Evolutionary conservation across 345 rosid species (phyloP).

Genomic region (Lepidium didymum): DNA sequence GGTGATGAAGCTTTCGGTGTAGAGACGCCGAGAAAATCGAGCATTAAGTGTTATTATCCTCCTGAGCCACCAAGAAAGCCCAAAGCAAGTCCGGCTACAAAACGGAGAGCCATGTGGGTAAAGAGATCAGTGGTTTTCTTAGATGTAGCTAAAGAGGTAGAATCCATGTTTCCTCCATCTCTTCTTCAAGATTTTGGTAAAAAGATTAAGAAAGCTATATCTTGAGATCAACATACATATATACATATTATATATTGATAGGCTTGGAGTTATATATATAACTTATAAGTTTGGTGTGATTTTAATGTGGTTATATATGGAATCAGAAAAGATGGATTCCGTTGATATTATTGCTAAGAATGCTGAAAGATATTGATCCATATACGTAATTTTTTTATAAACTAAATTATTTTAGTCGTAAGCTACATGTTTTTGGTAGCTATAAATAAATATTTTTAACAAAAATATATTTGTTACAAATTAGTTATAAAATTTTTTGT

Average conservation of each 20-base stretch:
- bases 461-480: no score
- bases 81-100: slow-evolving; percentile 35
- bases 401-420: no score
- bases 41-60: slow-evolving; percentile 26
- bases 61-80: slow-evolving; percentile 78
- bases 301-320: neutral
- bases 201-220: slow-evolving; percentile 53
- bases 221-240: slow-evolving; percentile 2
- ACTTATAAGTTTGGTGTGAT: neutral
- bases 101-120: slow-evolving; percentile 31
- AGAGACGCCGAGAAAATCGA: slow-evolving; percentile 32
- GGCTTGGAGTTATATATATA: no score
- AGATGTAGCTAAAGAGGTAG: slow-evolving; percentile 65
- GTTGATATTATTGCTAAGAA: no score
- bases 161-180: slow-evolving; percentile 49
- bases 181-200: slow-evolving; percentile 46
- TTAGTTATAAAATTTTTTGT: no score
- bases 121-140: slow-evolving; percentile 31
- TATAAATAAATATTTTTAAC: no score
- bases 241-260: neutral
- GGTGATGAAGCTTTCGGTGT: slow-evolving; percentile 19
- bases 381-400: no score
- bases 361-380: no score
- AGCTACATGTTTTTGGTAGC: no score
- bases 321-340: neutral